Evolutionary conservation across 371 early-diverging fungal species (phyloP).

Genomic region (Aphelidium insulamus): DNA sequence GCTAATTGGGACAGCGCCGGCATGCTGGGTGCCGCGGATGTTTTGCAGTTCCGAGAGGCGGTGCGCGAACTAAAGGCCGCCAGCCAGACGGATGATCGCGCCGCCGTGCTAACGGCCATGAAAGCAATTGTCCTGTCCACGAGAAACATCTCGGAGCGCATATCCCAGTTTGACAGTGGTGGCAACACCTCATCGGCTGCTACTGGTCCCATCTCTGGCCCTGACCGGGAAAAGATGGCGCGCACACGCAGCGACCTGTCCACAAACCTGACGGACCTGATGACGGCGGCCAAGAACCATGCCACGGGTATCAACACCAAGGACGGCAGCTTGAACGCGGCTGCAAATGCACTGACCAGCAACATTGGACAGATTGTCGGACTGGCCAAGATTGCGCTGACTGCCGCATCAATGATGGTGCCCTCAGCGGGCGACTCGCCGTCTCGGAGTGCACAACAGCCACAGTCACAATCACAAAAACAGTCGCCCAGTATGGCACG

Average conservation of each 20-base stretch:
- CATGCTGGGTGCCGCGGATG: too few relatives aligned
- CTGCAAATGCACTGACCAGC: slow-evolving; percentile 47
- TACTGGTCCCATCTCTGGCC: too few relatives aligned
- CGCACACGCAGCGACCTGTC: slow-evolving; percentile 26
- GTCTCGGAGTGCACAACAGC: slow-evolving; percentile 1
- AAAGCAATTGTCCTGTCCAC: slow-evolving; percentile 56
- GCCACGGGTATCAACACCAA: slow-evolving; percentile 44
- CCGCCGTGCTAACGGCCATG: slow-evolving; percentile 54
- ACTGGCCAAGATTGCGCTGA: slow-evolving; percentile 19
- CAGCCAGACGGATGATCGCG: slow-evolving; percentile 35
- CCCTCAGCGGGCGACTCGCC: background rate
- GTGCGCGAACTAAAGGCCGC: too few relatives aligned
- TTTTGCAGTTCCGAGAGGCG: too few relatives aligned
- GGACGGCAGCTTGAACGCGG: slow-evolving; percentile 44
- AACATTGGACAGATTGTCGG: slow-evolving; percentile 53
- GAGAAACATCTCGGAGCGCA: slow-evolving; percentile 53
- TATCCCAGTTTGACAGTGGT: too few relatives aligned
- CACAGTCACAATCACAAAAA: background rate
- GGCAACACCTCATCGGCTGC: too few relatives aligned
- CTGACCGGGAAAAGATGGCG: slow-evolving; percentile 10
- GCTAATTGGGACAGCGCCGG: too few relatives aligned
- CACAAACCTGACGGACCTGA: slow-evolving; percentile 29
- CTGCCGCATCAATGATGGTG: background rate
- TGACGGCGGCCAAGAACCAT: slow-evolving; percentile 52
- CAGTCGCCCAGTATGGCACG: background rate